Percentiles rank a stretch among this genome's conserved stretches.
Conservation (phyloP, 1,139 yeast species). For the Pichia sp. region DNA sequence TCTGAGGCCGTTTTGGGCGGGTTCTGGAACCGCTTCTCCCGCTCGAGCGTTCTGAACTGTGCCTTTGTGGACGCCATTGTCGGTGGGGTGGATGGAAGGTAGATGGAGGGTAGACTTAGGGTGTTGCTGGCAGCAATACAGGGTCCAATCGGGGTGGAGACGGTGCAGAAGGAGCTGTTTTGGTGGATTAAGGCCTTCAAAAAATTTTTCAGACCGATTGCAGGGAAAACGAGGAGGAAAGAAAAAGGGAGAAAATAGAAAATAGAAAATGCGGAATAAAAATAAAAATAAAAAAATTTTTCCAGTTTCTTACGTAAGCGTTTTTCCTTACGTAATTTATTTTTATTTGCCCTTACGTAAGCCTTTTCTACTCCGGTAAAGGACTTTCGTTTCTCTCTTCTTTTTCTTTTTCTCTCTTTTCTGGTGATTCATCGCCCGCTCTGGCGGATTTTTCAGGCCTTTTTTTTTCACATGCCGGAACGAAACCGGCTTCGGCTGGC, state of each 20-base stretch:
- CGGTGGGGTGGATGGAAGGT: too few relatives aligned
- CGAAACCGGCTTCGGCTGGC: background rate
- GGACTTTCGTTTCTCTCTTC: too few relatives aligned
- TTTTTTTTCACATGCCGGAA: background rate
- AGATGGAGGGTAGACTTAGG: too few relatives aligned
- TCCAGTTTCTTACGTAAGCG: background rate
- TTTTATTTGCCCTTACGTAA: too few relatives aligned
- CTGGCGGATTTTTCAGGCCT: background rate
- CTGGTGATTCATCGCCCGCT: too few relatives aligned
- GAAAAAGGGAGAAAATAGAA: background rate
- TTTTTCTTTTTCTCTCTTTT: too few relatives aligned
- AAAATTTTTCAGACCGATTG: background rate
- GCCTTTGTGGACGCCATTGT: conserved; percentile 40
- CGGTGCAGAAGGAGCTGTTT: too few relatives aligned
- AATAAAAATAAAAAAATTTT: too few relatives aligned
- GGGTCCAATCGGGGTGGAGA: too few relatives aligned
- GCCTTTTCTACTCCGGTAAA: background rate
- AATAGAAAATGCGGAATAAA: too few relatives aligned
- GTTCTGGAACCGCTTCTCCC: conserved; percentile 77
- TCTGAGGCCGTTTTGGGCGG: conserved; percentile 87
- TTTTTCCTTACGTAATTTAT: background rate
- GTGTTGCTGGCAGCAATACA: too few relatives aligned
- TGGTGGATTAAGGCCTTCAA: background rate
- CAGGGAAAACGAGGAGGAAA: background rate
- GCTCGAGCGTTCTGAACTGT: conserved; percentile 77